Conservation (phyloP, 352 stramenopile genomes). For the Pythium insidiosum region DNA sequence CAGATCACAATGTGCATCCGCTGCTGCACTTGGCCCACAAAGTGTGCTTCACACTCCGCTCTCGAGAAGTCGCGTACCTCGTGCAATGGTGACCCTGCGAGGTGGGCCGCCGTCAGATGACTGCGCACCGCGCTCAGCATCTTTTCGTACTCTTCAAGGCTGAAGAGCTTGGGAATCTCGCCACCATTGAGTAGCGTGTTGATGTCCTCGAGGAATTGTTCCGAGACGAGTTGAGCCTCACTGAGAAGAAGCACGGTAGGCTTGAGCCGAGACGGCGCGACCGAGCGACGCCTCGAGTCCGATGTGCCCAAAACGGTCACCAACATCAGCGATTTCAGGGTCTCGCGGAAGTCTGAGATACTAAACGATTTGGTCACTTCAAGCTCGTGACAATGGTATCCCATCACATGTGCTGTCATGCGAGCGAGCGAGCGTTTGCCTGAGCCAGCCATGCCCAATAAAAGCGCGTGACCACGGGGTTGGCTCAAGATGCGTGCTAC, state of each 20-base stretch:
- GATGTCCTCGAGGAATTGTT: slow-evolving; percentile 81
- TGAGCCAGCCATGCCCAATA: slow-evolving; percentile 84
- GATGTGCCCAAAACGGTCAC: slow-evolving; percentile 25
- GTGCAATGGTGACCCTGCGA: background rate
- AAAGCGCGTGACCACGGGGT: slow-evolving; percentile 74
- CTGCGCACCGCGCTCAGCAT: slow-evolving; percentile 55
- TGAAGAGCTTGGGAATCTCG: slow-evolving; percentile 83
- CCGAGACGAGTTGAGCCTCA: slow-evolving; percentile 78
- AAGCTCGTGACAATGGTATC: slow-evolving; percentile 71
- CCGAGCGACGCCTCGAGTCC: no score
- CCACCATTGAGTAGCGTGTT: slow-evolving; percentile 85
- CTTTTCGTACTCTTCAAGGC: slow-evolving; percentile 75
- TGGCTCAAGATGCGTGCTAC: slow-evolving; percentile 82
- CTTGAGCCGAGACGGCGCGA: no score
- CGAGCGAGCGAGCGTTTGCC: slow-evolving; percentile 78
- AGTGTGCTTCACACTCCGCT: slow-evolving; percentile 77
- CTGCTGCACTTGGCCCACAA: slow-evolving; percentile 62
- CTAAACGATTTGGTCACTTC: slow-evolving; percentile 83
- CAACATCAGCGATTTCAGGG: slow-evolving; percentile 68
- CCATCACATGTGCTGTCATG: slow-evolving; percentile 68
- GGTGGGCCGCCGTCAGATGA: slow-evolving; percentile 15
- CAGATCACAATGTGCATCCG: slow-evolving; percentile 90
- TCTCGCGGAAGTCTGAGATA: slow-evolving; percentile 81
- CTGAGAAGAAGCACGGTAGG: slow-evolving; percentile 77
- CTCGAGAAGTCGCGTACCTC: slow-evolving; percentile 21